Evolutionary conservation across 2,329 filamentous ascomycete genomes (phyloP).

Genomic region (Truncatella angustata): DNA sequence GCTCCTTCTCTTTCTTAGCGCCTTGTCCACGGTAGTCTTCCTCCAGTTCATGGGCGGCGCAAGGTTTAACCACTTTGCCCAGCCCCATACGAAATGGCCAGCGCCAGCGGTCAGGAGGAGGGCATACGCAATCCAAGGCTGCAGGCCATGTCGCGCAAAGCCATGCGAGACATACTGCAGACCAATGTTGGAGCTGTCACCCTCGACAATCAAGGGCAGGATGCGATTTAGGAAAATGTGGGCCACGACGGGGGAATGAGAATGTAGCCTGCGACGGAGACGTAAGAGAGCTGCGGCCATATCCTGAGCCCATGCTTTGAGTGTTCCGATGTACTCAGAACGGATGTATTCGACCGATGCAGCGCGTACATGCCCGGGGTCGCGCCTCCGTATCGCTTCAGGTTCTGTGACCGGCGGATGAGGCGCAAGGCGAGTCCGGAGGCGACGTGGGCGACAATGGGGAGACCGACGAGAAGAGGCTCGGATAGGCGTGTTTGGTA

Average conservation of each 20-base stretch:
- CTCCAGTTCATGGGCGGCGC: conserved; percentile 55
- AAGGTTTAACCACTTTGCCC: conserved; percentile 75
- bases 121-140: conserved; percentile 68
- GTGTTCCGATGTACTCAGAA: conserved; percentile 29
- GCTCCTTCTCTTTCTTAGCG: conserved; percentile 53
- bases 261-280: conserved; percentile 70
- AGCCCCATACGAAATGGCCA: conserved; percentile 81
- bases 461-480: conserved; percentile 73
- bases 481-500: conserved; percentile 85
- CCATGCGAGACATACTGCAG: conserved; percentile 83
- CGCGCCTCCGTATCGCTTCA: conserved; percentile 72
- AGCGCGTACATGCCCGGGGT: conserved; percentile 49
- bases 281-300: conserved; percentile 73
- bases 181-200: conserved; percentile 82
- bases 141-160: conserved; percentile 67
- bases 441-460: conserved; percentile 71
- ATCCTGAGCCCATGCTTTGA: conserved; percentile 24
- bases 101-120: conserved; percentile 66
- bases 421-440: conserved; percentile 77
- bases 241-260: conserved; percentile 64
- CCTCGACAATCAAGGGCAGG: conserved; percentile 73
- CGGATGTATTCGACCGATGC: conserved; percentile 30
- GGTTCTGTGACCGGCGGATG: conserved; percentile 68
- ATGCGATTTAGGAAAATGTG: conserved; percentile 76
- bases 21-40: conserved; percentile 47